Evolutionary conservation across 2,329 filamentous ascomycete genomes (phyloP).

Genomic region (Tolypocladium inflatum): DNA sequence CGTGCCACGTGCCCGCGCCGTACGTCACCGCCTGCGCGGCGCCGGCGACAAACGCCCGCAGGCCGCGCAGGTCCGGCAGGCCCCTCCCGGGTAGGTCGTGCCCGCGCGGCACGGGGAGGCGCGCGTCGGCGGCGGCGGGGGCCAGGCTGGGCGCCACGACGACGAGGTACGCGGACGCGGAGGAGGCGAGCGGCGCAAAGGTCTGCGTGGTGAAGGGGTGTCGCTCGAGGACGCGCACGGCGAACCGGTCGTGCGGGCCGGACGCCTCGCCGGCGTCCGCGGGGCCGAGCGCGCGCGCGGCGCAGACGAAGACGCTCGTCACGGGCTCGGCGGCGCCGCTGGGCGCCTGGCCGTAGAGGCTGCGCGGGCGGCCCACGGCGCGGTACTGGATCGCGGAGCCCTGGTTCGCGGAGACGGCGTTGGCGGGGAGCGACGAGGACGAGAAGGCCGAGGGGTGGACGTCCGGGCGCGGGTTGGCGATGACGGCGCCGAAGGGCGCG

Average conservation of each 20-base stretch:
- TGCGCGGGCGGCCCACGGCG: conserved; percentile 62
- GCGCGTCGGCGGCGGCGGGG: conserved; percentile 17
- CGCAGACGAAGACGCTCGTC: conserved; percentile 87
- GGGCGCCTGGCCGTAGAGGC: conserved; percentile 60
- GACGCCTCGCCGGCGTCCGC: conserved; percentile 1
- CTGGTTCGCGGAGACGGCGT: conserved; percentile 65
- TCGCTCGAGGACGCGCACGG: conserved; percentile 66
- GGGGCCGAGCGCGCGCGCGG: conserved; percentile 17
- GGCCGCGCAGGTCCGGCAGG: conserved; percentile 59
- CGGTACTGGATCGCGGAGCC: conserved; percentile 81
- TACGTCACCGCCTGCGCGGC: conserved; percentile 84
- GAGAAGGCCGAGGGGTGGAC: conserved; percentile 39
- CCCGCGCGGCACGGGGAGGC: conserved; percentile 16
- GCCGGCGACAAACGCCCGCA: conserved; percentile 71
- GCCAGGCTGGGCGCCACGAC: conserved; percentile 75
- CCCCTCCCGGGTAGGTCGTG: conserved; percentile 46
- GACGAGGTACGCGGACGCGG: conserved; percentile 59
- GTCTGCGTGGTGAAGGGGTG: conserved; percentile 94
- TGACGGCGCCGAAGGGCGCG: conserved; percentile 71
- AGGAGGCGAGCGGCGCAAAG: conserved; percentile 65
- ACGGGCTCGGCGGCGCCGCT: conserved; percentile 46
- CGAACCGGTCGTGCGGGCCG: conserved; percentile 33
- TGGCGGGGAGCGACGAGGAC: conserved; percentile 31
- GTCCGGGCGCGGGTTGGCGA: conserved; percentile 60
- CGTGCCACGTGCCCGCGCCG: conserved; percentile 86